Percentiles rank a stretch among this genome's conserved stretches.
Evolutionary conservation across 2,329 filamentous ascomycete genomes (phyloP).

Genomic region (Magnaporthiopsis incrustans): DNA sequence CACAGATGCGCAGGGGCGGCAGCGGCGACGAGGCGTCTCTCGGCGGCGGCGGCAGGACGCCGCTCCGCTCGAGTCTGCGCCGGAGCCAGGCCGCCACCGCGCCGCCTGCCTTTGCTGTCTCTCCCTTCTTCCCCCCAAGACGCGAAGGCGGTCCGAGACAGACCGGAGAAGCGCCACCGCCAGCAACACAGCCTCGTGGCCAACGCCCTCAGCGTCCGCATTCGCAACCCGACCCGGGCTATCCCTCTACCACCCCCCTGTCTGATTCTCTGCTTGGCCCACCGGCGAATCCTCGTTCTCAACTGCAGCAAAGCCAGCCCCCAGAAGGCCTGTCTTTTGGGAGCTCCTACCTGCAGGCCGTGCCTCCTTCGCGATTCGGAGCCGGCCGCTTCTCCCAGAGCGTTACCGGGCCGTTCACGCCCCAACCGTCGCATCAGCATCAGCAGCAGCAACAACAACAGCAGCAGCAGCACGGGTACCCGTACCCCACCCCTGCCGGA

Average conservation of each 20-base stretch:
- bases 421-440: not conserved
- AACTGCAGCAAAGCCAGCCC: not conserved
- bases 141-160: conserved; percentile 1
- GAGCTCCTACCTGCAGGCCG: conserved; percentile 1
- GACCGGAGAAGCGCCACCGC: too few relatives aligned
- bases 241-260: not conserved
- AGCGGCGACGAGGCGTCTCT: not conserved
- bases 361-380: conserved; percentile 1
- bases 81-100: conserved; percentile 4
- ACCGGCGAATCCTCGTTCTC: not conserved
- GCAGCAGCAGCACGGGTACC: not conserved
- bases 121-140: not conserved
- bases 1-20: not conserved
- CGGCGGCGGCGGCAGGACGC: not conserved
- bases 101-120: conserved; percentile 2
- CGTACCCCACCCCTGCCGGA: not conserved
- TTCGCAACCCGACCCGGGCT: not conserved
- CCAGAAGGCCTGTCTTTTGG: not conserved
- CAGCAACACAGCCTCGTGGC: not conserved
- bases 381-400: conserved; percentile 5
- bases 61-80: conserved; percentile 4
- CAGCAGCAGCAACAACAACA: not conserved
- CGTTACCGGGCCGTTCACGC: conserved; percentile 4
- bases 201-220: not conserved
- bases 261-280: not conserved